Evolutionary conservation across 768 basidiomycete genomes (phyloP), one percentile per base, ranked within the genome.

Genomic region (Podaxis mareebaensis): DNA sequence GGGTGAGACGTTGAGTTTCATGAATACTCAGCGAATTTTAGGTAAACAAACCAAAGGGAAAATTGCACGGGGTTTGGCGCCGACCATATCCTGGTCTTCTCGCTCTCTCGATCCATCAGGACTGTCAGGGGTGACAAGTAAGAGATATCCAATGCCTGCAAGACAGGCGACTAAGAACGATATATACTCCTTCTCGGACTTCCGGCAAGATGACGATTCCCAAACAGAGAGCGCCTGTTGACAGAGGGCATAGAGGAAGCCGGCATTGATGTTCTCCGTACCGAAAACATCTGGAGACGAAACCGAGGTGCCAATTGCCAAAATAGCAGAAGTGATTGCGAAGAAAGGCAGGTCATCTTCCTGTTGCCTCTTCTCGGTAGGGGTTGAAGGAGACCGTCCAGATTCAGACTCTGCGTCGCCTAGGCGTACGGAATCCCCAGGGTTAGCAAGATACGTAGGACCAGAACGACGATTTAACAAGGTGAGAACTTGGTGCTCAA

Each of bases 401-500:
- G 38, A n/a, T 28, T 46, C 33, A 13, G 56, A 36, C 61, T 58
- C 49, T 63, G 67, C 68, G 61, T 66, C 49, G 24, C 60, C 30
- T n/a, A 24, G 17, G 26, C 39, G 17, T 53, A 22, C 13, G 12
- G 60, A 44, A 15, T 54, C 60, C 15, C 38, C 60, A 53, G 52
- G 24, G 38, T 28, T n/a, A 92, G 92, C 69, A 91, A 91, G 55
- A 91, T 93, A 72, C 68, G 87, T 78, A 39, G 28, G 3, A 40
- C 39, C 39, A 42, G 20, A 46, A 38, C 58, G 24, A 40, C 39
- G 11, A 42, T 61, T 53, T 20, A 58, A 46, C 51, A 60, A 12
- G 13, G 57, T 39, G 28, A 61, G 58, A 13, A 42, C 61, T 33
- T 49, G 55, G 30, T n/a, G 53, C 26, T 65, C 46, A 30, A 46